Evolutionary conservation across 108 stramenopile genomes (phyloP).

Genomic region (Skeletonema costatum): DNA sequence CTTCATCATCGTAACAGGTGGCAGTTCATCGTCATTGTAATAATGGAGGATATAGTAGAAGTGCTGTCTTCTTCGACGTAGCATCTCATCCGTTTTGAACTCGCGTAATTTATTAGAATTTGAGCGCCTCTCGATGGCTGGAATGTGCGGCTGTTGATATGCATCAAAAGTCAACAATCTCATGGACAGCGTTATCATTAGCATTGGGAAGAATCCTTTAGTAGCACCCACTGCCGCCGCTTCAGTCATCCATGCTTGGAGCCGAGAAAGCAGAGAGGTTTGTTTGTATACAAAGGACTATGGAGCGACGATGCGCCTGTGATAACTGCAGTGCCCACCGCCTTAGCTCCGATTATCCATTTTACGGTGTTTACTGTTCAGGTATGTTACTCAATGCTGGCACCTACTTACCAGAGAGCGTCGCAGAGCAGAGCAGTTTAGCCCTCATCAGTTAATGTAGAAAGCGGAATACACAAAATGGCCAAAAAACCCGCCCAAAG

Average conservation of each 20-base stretch:
- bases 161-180: no score
- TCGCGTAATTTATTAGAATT: not conserved
- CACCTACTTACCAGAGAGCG: no score
- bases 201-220: not conserved
- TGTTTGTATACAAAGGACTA: constrained; percentile 14
- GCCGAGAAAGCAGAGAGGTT: constrained; percentile 18
- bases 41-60: not conserved
- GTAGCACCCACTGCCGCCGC: not conserved
- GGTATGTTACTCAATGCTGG: no score
- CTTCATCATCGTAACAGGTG: constrained; percentile 5
- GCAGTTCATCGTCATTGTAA: constrained; percentile 5
- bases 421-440: no score
- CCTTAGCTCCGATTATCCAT: no score
- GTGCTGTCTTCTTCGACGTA: constrained; percentile 14
- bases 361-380: no score
- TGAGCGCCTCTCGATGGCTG: not conserved
- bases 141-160: not conserved
- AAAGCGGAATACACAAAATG: no score
- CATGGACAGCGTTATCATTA: not conserved
- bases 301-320: not conserved
- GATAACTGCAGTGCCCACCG: not conserved
- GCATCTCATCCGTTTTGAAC: not conserved
- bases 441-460: no score
- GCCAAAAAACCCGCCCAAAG: not conserved
- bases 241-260: not conserved